phyloP scores from a whole-genome alignment of 2,329 filamentous ascomycete genomes.

The Domatiomyces globalis region DNA sequence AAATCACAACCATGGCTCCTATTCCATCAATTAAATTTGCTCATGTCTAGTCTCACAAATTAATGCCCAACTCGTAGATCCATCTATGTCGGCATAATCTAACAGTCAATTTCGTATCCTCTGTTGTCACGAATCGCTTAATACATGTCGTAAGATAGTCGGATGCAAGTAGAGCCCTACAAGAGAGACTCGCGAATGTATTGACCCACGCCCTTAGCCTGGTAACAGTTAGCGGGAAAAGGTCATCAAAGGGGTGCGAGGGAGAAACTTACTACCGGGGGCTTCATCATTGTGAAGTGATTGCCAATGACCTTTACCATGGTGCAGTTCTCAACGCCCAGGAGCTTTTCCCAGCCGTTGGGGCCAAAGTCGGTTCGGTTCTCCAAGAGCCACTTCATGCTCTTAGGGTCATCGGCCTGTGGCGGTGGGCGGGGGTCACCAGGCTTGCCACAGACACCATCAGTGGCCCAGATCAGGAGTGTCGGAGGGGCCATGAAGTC shows the following conservation, averaged over 20 bases:
- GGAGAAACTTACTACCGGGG: conserved; percentile 19
- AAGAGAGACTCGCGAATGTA: conserved; percentile 17
- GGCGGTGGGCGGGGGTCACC: conserved; percentile 28
- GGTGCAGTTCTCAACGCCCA: conserved; percentile 25
- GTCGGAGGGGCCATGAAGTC: conserved; percentile 29
- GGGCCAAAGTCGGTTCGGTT: conserved; percentile 34
- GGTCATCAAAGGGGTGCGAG: background rate
- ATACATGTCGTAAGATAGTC: background rate
- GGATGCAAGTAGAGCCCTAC: background rate
- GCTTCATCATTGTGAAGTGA: conserved; percentile 30
- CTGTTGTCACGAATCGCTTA: background rate
- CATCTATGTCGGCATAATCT: background rate
- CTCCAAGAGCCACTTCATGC: conserved; percentile 37
- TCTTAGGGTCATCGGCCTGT: conserved; percentile 30
- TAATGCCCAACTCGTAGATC: background rate
- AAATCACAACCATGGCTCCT: background rate
- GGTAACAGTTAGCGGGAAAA: conserved; percentile 4
- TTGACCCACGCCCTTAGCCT: conserved; percentile 18
- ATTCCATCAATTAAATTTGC: background rate
- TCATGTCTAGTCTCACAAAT: background rate
- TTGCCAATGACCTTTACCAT: conserved; percentile 24
- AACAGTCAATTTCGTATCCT: background rate
- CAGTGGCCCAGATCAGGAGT: conserved; percentile 34
- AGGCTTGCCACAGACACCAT: conserved; percentile 33
- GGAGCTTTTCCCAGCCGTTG: conserved; percentile 34